phyloP scores from a whole-genome alignment of 345 rosid species.

The Bruguiera parviflora region DNA sequence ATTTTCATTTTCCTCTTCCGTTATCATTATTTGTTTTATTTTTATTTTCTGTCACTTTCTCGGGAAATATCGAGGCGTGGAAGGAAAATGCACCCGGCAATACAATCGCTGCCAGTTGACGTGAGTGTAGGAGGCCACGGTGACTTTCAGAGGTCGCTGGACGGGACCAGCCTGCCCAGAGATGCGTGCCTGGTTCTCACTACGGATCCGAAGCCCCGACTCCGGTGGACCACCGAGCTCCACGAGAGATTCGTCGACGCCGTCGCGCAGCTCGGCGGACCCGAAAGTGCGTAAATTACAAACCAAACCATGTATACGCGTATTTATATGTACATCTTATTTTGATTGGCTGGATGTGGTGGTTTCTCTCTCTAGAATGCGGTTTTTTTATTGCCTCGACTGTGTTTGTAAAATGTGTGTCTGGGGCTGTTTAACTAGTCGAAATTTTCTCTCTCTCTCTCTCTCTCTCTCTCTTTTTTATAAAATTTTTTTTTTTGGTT shows the following conservation, averaged over 20 bases:
- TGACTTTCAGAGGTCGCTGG: slow-evolving; percentile 52
- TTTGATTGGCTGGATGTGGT: too few relatives aligned
- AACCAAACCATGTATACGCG: too few relatives aligned
- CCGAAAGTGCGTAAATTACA: slow-evolving; percentile 58
- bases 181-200: slow-evolving; percentile 83
- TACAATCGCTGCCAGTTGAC: slow-evolving; percentile 69
- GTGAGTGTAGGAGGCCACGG: slow-evolving; percentile 43
- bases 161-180: slow-evolving; percentile 60
- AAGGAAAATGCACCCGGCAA: slow-evolving; percentile 64
- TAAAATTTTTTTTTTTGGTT: background rate
- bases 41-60: background rate
- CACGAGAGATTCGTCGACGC: slow-evolving; percentile 92
- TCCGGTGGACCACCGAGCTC: slow-evolving; percentile 95
- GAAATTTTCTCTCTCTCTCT: background rate
- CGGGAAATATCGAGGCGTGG: too few relatives aligned
- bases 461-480: background rate
- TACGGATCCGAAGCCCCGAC: slow-evolving; percentile 94
- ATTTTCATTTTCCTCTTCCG: background rate
- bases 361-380: background rate
- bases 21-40: background rate
- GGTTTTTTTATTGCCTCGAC: background rate
- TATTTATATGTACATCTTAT: background rate
- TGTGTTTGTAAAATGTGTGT: slow-evolving; percentile 5
- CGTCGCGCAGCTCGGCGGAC: slow-evolving; percentile 92
- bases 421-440: background rate